These are phyloP conservation scores for Lecanicillium sp. DNA, from an alignment of 2,329 filamentous ascomycete species.

Conservation along the genomic window DNA sequence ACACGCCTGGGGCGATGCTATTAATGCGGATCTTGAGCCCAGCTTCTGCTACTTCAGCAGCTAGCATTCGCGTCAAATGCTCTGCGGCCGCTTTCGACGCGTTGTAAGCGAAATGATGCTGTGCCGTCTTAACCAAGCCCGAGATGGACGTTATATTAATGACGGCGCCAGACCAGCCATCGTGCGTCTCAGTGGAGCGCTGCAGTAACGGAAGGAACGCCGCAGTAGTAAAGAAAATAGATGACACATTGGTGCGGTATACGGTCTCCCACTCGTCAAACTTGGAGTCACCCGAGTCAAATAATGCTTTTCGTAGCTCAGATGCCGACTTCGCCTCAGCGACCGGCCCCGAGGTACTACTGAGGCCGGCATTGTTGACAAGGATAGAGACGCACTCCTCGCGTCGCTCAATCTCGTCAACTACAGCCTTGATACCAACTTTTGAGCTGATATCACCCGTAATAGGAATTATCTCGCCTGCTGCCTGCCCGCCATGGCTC, in stretches of 20 bases:
- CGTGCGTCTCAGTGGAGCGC: constrained; percentile 32
- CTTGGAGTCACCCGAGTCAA: constrained; percentile 50
- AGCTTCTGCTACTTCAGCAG: constrained; percentile 49
- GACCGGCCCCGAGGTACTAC: constrained; percentile 43
- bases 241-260: constrained; percentile 70
- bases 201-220: constrained; percentile 56
- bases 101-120: constrained; percentile 61
- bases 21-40: constrained; percentile 61
- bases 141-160: constrained; percentile 65
- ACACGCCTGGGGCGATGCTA: constrained; percentile 65
- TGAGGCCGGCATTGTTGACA: constrained; percentile 62
- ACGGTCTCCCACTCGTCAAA: constrained; percentile 65
- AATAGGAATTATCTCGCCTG: constrained; percentile 52
- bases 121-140: constrained; percentile 52
- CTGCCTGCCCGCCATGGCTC: constrained; percentile 44
- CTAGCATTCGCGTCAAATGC: constrained; percentile 58
- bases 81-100: constrained; percentile 57
- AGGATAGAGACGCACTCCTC: constrained; percentile 56
- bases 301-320: constrained; percentile 54
- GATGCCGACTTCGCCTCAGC: constrained; percentile 31
- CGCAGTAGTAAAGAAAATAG: constrained; percentile 57
- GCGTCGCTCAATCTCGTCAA: constrained; percentile 44
- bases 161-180: constrained; percentile 48
- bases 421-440: constrained; percentile 48
- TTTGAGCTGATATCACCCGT: constrained; percentile 57